Conservation (phyloP, 2,329 filamentous ascomycete species). For the Alternaria postmessia region DNA sequence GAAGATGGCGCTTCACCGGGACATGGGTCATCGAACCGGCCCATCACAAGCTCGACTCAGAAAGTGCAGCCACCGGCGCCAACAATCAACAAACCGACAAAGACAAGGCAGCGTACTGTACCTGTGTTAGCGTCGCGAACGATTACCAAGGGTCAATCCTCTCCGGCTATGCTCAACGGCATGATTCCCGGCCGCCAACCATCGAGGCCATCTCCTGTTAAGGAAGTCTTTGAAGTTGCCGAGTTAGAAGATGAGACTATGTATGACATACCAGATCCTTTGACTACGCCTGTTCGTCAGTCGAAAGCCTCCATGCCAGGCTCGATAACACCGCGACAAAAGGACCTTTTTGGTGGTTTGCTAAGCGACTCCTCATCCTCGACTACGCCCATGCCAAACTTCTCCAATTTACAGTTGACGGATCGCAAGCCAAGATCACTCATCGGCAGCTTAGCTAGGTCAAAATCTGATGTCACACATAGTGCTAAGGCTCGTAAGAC, state of each 20-base stretch:
- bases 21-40: slow-evolving; percentile 5
- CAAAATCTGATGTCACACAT: slow-evolving; percentile 44
- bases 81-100: slow-evolving; percentile 35
- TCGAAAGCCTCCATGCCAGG: slow-evolving; percentile 26
- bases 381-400: slow-evolving; percentile 42
- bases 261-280: slow-evolving; percentile 44
- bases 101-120: slow-evolving; percentile 37
- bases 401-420: slow-evolving; percentile 42
- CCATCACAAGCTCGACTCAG: neutral
- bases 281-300: slow-evolving; percentile 29
- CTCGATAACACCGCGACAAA: slow-evolving; percentile 49
- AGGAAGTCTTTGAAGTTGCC: slow-evolving; percentile 21
- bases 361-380: slow-evolving; percentile 38
- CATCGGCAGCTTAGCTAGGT: slow-evolving; percentile 36
- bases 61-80: slow-evolving; percentile 9
- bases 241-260: slow-evolving; percentile 44
- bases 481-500: slow-evolving; percentile 34
- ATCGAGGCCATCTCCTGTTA: slow-evolving; percentile 24
- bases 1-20: slow-evolving; percentile 28
- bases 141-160: slow-evolving; percentile 42
- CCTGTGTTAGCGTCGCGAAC: slow-evolving; percentile 23
- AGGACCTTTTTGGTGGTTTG: slow-evolving; percentile 44
- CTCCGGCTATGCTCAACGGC: slow-evolving; percentile 41
- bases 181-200: slow-evolving; percentile 42
- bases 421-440: slow-evolving; percentile 33